Base-by-base conservation (phyloP, 2,329 filamentous ascomycete species). In the Stemphylium lycopersici region DNA sequence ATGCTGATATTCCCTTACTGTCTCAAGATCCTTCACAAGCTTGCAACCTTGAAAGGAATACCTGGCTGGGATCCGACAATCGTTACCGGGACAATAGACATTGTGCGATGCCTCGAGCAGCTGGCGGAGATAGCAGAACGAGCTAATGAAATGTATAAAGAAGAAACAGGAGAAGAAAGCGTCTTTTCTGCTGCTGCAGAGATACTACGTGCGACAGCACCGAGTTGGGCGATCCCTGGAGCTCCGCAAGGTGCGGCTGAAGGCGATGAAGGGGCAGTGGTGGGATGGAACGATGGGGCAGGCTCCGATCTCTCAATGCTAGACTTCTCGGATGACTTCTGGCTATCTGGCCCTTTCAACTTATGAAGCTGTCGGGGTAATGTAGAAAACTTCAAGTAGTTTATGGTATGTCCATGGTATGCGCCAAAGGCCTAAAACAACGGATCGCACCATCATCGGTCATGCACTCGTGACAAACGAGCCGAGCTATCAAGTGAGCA, bases 251-350 rank as follows among this genome's bases (percentile, higher is more conserved):
- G 37, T 37, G 20, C 33, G 1, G 22, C 10, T 10, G n/a, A 22
- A 12, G 37, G 18, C 11, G 42, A 31, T 18, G 3, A 32, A 6
- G 22, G 22, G 22, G 12, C 33, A 4, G 38, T 40, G 5, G 31
- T 18, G 6, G 58, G 55, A 47, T 42, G 12, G 20, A 20, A 11
- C 1, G 47, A 49, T 3, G 22, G 22, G 6, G 22, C 22, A 4
- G 41, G 49, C 13, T 39, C 38, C 2, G 59, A 63, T 20, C 3
- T 63, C 4, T 34, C 49, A 13, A 49, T 44, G 11, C 7, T 59
- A 34, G 64, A 67, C 8, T 62, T 65, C 6, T 41, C 57, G 7
- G 55, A 61, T 6, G 57, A 65, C 12, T 62, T 65, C n/a, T 65
- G 58, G 62, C 11, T 63, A 22, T 44, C 49, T 13, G 49, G 20